Percentiles rank a stretch among this genome's conserved stretches.
Conservation (phyloP, 2,329 filamentous ascomycete species). For the Clonostachys solani region DNA sequence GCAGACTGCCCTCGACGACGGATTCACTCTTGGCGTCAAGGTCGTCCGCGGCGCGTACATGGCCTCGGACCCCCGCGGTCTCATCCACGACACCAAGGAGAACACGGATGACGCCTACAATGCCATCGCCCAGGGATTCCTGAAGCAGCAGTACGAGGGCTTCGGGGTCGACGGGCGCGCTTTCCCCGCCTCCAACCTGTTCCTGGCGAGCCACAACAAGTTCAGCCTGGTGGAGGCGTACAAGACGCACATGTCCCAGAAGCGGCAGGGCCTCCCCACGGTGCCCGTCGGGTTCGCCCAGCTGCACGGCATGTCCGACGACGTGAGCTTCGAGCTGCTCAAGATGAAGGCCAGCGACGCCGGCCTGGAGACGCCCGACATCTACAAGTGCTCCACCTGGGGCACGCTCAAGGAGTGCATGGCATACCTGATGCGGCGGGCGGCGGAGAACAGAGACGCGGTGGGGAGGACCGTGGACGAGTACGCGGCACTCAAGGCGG, state of each 20-base stretch:
- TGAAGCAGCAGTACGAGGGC: slow-evolving; percentile 35
- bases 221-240: slow-evolving; percentile 16
- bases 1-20: slow-evolving; percentile 31
- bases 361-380: slow-evolving; percentile 15
- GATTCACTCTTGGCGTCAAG: slow-evolving; percentile 41
- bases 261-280: slow-evolving; percentile 16
- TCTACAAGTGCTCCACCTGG: slow-evolving; percentile 35
- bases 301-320: slow-evolving; percentile 54
- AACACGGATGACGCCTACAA: background rate
- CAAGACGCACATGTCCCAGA: background rate
- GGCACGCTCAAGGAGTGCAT: slow-evolving; percentile 30
- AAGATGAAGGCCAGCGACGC: slow-evolving; percentile 18
- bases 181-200: slow-evolving; percentile 35
- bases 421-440: slow-evolving; percentile 27
- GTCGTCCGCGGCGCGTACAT: background rate
- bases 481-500: background rate
- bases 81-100: background rate
- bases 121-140: slow-evolving; percentile 30
- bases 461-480: background rate
- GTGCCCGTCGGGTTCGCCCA: slow-evolving; percentile 42
- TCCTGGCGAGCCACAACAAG: slow-evolving; percentile 1
- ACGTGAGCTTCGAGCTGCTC: slow-evolving; percentile 45
- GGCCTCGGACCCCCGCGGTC: background rate
- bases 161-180: slow-evolving; percentile 28
- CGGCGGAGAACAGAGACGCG: slow-evolving; percentile 24